Evolutionary conservation across 2,329 filamentous ascomycete genomes (phyloP), one percentile per base, ranked within the genome.

Genomic region (Ceratocystis albifundus): DNA sequence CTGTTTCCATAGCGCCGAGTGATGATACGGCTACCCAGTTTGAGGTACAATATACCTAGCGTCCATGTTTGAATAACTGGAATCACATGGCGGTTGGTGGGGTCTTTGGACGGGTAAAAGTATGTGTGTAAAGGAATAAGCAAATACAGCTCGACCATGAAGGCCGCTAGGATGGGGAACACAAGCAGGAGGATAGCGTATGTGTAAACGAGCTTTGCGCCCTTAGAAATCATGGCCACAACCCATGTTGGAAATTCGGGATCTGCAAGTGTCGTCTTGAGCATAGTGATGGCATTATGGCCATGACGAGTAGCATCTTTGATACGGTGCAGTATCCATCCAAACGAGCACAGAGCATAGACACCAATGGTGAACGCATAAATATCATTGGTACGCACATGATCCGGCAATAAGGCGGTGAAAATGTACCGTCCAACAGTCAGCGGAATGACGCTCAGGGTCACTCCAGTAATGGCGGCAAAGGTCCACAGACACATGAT

Each of bases 61-160:
- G 92, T 96, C 91, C 93, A 99, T 67, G 92, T 87, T 73, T 97
- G 93, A 53, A 97, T 87, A 69, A 97, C 81, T 69, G 95, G 88
- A 53, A 97, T 84, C 6, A 87, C 89, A 72, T 95, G 90, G 70
- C 25, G 71, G 69, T 59, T 71, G 67, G 71, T 70, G 28, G 66
- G 45, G 12, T 59, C 46, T 28, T 72, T 73, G 3, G 74, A 72
- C 25, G 75, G 70, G 69, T 83, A 80, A 74, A 89, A 80, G 72
- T 92, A 90, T 0, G 90, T 92, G 73, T 96, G 89, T 2, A 96
- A 77, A 0, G 94, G 94, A 63, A 97, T 83, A 69, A 95, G 82
- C 67, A 96, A 76, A 75, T 97, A 99, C 50, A 96, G 82, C 74
- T 99, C 93, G 69, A 95, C 83, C 12, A 96, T 74, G 1, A 90